Base-by-base conservation (phyloP, 2,329 filamentous ascomycete genomes). In the Allantophomopsis cytisporea region DNA sequence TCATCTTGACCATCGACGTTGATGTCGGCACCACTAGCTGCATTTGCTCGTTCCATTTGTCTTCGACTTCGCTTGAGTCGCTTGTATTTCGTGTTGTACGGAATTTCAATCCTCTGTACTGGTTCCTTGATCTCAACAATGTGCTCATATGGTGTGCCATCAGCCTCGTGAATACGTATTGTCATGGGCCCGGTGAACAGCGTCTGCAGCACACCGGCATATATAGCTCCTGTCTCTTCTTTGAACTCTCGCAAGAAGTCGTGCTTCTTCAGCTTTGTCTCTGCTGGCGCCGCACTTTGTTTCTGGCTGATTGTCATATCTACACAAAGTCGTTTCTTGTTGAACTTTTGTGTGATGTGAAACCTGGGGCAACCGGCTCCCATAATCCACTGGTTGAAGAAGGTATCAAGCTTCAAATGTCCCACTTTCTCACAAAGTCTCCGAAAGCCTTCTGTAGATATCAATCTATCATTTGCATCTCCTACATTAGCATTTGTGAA, bases 61-160 rank as follows among this genome's bases (percentile, higher is more conserved):
- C 83, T 70, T 35, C 82, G 76, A 43, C 83, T 95, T 36, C 88
- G 72, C 65, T 98, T 98, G 2, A 98, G 69, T 7, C 93, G 80
- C 64, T 96, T 98, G 64, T 98, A 98, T 57, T 98, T 98, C 0
- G 91, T 98, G 52, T 96, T 96, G 62, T 98, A 98, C 1, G 89
- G 88, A 44, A 98, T 95, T 45, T 95, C 88, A 43, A 96, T 83
- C 55, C 82, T 85, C 2, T 83, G 84, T 12, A 76, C 73, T 20
- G 81, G 80, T 49, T 95, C 87, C 43, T 87, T 87, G 55, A 98
- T 94, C 52, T 95, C 86, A 23, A 96, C 80, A 45, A 95, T 95
- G 55, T 98, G 91, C 56, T 98, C 91, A 54, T 98, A 98, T 2
- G 91, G 91, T 0, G 91, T 96, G 8, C 91, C 91, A 54, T 98